phyloP scores from a whole-genome alignment of 495 filamentous ascomycete genomes.

The Podospora australis region DNA sequence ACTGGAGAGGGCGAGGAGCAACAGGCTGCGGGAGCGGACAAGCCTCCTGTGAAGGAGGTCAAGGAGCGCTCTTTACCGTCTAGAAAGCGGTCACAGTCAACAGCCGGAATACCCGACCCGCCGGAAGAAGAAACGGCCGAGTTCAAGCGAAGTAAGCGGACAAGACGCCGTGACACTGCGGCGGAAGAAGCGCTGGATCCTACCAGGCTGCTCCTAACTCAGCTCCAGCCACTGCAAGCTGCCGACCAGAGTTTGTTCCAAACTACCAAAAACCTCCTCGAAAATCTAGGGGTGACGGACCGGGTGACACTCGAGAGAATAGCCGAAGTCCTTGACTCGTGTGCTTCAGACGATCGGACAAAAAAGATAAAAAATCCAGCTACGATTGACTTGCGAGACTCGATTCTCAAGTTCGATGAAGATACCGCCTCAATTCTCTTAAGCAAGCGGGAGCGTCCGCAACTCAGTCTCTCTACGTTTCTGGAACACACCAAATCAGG shows the following conservation, averaged over 20 bases:
- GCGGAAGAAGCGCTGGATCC: conserved; percentile 65
- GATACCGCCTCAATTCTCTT: conserved; percentile 36
- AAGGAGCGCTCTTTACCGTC: conserved; percentile 33
- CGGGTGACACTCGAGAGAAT: conserved; percentile 43
- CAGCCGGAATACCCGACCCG: conserved; percentile 51
- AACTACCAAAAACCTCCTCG: conserved; percentile 58
- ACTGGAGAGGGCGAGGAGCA: conserved; percentile 14
- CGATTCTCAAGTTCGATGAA: conserved; percentile 36
- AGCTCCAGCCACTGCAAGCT: conserved; percentile 58
- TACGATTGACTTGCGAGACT: conserved; percentile 36
- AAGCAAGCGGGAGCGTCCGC: conserved; percentile 34
- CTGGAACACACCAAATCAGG: conserved; percentile 69
- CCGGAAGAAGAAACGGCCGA: conserved; percentile 53
- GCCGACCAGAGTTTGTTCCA: conserved; percentile 74
- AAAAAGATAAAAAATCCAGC: conserved; percentile 33
- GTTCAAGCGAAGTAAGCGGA: conserved; percentile 74
- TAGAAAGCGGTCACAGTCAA: conserved; percentile 60
- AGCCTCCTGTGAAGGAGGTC: conserved; percentile 11
- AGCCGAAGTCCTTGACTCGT: conserved; percentile 48
- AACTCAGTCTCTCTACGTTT: conserved; percentile 59
- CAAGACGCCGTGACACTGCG: conserved; percentile 69
- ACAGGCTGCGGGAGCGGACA: conserved; percentile 1
- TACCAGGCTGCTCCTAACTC: conserved; percentile 63
- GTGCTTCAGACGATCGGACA: conserved; percentile 38
- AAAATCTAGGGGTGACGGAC: conserved; percentile 56